A percentile compares a stretch with the other conserved stretches of the same genome.
These are phyloP conservation scores for Flagelloscypha sp. DNA, from an alignment of 768 basidiomycete species.

Conservation along the genomic window DNA sequence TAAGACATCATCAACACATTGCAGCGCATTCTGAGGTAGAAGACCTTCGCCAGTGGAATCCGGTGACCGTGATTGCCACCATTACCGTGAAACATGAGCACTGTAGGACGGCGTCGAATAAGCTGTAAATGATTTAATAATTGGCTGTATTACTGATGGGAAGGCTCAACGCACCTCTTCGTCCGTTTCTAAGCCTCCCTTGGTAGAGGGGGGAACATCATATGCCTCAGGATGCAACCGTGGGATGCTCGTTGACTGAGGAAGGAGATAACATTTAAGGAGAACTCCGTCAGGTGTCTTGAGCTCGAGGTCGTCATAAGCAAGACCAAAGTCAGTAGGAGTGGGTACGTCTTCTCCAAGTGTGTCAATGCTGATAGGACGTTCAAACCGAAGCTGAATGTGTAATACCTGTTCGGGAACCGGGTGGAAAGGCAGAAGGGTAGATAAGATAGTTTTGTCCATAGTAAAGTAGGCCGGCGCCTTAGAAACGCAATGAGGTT, in stretches of 20 bases:
- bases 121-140: slow-evolving; percentile 23
- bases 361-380: background rate
- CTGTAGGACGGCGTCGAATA: slow-evolving; percentile 59
- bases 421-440: slow-evolving; percentile 73
- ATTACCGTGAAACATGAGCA: slow-evolving; percentile 92
- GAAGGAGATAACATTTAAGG: slow-evolving; percentile 70
- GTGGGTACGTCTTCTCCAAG: slow-evolving; percentile 51
- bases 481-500: slow-evolving; percentile 26
- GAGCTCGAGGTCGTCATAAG: slow-evolving; percentile 69
- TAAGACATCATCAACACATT: slow-evolving; percentile 95
- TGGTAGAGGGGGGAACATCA: slow-evolving; percentile 14
- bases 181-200: slow-evolving; percentile 33
- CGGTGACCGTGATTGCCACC: slow-evolving; percentile 85
- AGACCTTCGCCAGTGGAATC: slow-evolving; percentile 78
- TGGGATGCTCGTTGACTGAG: slow-evolving; percentile 46
- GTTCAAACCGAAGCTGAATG: background rate
- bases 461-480: slow-evolving; percentile 69
- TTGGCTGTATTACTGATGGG: background rate
- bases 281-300: slow-evolving; percentile 64
- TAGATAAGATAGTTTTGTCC: slow-evolving; percentile 89
- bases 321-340: slow-evolving; percentile 62
- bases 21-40: slow-evolving; percentile 76
- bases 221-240: slow-evolving; percentile 23
- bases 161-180: slow-evolving; percentile 42
- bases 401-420: slow-evolving; percentile 63